A percentile compares a stretch with the other conserved stretches of the same genome.
phyloP scores from a whole-genome alignment of 2,329 filamentous ascomycete genomes.

The Pseudopyricularia cyperi region DNA sequence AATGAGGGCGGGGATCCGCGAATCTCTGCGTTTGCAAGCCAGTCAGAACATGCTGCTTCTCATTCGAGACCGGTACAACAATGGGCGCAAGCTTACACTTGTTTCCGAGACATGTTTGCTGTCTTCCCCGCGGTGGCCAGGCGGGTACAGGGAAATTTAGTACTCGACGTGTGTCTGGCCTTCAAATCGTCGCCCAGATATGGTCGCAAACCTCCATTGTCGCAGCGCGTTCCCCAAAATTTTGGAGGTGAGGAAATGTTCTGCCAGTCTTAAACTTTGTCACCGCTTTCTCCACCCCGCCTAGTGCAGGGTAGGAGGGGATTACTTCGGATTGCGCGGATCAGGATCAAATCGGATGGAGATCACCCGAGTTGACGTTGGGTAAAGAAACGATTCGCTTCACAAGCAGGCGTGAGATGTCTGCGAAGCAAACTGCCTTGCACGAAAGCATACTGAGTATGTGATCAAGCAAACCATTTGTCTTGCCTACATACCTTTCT shows the following conservation, averaged over 20 bases:
- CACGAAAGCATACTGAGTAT: too few relatives aligned
- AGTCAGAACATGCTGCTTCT: constrained; percentile 15
- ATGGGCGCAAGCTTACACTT: background rate
- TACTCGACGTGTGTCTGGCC: background rate
- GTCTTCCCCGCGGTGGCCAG: background rate
- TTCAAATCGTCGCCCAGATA: background rate
- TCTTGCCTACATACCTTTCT: too few relatives aligned
- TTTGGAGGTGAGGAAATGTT: background rate
- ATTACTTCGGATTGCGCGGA: too few relatives aligned
- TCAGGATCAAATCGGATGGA: too few relatives aligned
- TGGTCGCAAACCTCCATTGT: background rate
- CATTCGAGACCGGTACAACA: constrained; percentile 6
- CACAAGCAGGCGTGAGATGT: too few relatives aligned
- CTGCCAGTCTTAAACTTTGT: background rate
- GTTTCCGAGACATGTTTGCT: constrained; percentile 3
- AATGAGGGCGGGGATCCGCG: constrained; percentile 81
- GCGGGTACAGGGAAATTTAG: background rate
- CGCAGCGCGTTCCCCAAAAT: background rate
- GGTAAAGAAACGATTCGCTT: too few relatives aligned
- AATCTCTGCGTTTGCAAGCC: constrained; percentile 44
- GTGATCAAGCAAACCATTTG: too few relatives aligned
- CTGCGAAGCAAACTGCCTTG: too few relatives aligned
- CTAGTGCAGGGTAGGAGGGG: background rate
- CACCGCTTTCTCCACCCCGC: background rate
- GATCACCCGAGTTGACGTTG: too few relatives aligned